Percentiles rank a stretch among this genome's conserved stretches.
These are phyloP conservation scores for Neurospora pannonica DNA, from an alignment of 495 filamentous ascomycete genomes.

Conservation along the genomic window DNA sequence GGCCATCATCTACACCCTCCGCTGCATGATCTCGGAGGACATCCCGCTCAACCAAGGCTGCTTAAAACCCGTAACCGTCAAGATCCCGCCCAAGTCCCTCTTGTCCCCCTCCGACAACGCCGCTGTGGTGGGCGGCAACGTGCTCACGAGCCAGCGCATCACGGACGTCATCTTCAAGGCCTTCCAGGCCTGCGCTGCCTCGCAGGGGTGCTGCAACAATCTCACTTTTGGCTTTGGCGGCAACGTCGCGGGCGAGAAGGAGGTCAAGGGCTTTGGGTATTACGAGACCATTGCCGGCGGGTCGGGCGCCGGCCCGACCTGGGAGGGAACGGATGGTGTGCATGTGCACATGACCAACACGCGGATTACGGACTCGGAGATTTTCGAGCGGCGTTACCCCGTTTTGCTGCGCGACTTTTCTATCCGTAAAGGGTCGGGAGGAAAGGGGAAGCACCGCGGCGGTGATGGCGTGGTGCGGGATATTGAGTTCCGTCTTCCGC, in stretches of 20 bases:
- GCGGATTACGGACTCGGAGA: conserved; percentile 87
- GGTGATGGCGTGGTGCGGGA: conserved; percentile 89
- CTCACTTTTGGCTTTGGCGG: conserved; percentile 76
- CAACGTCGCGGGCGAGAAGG: conserved; percentile 53
- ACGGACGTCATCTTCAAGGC: conserved; percentile 90
- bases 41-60: conserved; percentile 97
- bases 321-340: conserved; percentile 84
- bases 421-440: conserved; percentile 59
- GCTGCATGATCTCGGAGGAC: conserved; percentile 85
- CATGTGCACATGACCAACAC: conserved; percentile 99
- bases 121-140: conserved; percentile 93
- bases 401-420: conserved; percentile 78
- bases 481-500: conserved; percentile 85
- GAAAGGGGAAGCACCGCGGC: conserved; percentile 65
- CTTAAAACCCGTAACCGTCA: conserved; percentile 75
- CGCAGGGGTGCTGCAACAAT: conserved; percentile 91
- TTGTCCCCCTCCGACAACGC: conserved; percentile 79
- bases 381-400: conserved; percentile 93
- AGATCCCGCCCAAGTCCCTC: conserved; percentile 73
- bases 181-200: conserved; percentile 83
- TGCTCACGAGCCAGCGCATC: conserved; percentile 78
- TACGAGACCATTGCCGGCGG: conserved; percentile 97
- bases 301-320: conserved; percentile 74
- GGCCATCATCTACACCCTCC: conserved; percentile 93
- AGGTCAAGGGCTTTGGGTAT: conserved; percentile 79